phyloP scores from a whole-genome alignment of 495 filamentous ascomycete species.

The Penicillium alfredii region DNA sequence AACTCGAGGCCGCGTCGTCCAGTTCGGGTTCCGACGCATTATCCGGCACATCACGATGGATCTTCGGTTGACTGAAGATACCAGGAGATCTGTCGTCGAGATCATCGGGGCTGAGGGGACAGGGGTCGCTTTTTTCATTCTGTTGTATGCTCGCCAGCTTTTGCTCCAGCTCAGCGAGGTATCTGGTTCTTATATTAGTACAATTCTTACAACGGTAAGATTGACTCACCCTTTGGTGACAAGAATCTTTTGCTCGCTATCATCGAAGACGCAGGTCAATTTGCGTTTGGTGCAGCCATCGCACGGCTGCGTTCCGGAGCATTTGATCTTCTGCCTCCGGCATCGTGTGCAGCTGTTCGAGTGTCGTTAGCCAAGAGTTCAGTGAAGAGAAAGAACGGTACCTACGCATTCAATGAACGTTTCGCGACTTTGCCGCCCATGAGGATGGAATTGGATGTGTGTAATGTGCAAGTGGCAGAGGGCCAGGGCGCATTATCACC shows the following conservation, averaged over 20 bases:
- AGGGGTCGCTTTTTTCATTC: constrained; percentile 10
- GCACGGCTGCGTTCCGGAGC: constrained; percentile 38
- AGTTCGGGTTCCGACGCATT: too few species aligned
- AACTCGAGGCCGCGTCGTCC: constrained; percentile 19
- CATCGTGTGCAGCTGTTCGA: constrained; percentile 35
- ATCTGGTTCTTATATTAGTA: constrained; percentile 19
- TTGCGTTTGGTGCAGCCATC: constrained; percentile 39
- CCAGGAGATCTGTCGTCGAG: constrained; percentile 9
- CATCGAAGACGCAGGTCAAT: constrained; percentile 36
- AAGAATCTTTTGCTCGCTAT: constrained; percentile 37
- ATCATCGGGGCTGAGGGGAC: constrained; percentile 14
- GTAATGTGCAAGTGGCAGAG: too few species aligned
- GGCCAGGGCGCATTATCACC: too few species aligned
- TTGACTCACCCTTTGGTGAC: constrained; percentile 33
- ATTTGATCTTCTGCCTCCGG: constrained; percentile 43
- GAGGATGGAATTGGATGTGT: too few species aligned
- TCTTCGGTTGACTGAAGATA: constrained; percentile 7
- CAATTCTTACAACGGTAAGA: not conserved
- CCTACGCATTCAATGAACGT: constrained; percentile 4
- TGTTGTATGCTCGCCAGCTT: constrained; percentile 26
- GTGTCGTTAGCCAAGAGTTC: not conserved
- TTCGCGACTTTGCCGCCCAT: too few species aligned
- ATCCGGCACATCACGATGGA: constrained; percentile 8
- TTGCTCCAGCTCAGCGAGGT: constrained; percentile 33
- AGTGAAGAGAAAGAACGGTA: not conserved